phyloP scores from a whole-genome alignment of 768 basidiomycete genomes.

The Termitomyces heimii region DNA sequence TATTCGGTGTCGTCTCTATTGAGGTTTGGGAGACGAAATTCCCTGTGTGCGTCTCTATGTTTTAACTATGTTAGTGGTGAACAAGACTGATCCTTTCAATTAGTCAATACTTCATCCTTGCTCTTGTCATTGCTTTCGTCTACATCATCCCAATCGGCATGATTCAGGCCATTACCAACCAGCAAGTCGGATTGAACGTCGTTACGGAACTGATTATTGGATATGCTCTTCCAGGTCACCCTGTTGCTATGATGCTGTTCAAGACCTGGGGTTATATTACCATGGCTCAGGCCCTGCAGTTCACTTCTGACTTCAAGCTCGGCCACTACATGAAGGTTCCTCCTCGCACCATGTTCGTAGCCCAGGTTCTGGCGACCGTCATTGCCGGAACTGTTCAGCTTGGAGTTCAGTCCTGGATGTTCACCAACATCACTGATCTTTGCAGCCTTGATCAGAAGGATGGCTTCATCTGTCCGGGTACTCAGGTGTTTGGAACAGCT shows the following conservation, averaged over 20 bases:
- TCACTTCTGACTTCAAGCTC: slow-evolving; percentile 75
- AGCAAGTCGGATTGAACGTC: slow-evolving; percentile 69
- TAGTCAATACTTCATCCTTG: slow-evolving; percentile 57
- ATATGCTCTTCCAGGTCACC: slow-evolving; percentile 71
- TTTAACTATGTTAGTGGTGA: background rate
- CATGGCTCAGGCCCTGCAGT: slow-evolving; percentile 61
- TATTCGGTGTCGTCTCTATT: slow-evolving; percentile 62
- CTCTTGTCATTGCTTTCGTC: slow-evolving; percentile 55
- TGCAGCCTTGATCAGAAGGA: slow-evolving; percentile 48
- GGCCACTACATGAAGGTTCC: slow-evolving; percentile 78
- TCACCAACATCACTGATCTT: slow-evolving; percentile 59
- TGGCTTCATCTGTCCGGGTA: slow-evolving; percentile 65
- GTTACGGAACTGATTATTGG: slow-evolving; percentile 81
- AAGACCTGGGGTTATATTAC: slow-evolving; percentile 79
- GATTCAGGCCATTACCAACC: slow-evolving; percentile 75
- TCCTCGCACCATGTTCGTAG: slow-evolving; percentile 54
- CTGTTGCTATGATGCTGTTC: slow-evolving; percentile 83
- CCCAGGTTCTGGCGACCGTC: slow-evolving; percentile 60
- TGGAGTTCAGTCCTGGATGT: slow-evolving; percentile 75
- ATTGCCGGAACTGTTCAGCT: slow-evolving; percentile 71
- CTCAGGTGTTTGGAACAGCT: slow-evolving; percentile 74
- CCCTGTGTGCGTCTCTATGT: slow-evolving; percentile 53
- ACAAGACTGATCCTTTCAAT: background rate
- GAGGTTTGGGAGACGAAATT: slow-evolving; percentile 68
- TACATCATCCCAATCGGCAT: slow-evolving; percentile 69